Base-by-base conservation (phyloP, 352 stramenopile species). In the Phytophthora fragariae region DNA sequence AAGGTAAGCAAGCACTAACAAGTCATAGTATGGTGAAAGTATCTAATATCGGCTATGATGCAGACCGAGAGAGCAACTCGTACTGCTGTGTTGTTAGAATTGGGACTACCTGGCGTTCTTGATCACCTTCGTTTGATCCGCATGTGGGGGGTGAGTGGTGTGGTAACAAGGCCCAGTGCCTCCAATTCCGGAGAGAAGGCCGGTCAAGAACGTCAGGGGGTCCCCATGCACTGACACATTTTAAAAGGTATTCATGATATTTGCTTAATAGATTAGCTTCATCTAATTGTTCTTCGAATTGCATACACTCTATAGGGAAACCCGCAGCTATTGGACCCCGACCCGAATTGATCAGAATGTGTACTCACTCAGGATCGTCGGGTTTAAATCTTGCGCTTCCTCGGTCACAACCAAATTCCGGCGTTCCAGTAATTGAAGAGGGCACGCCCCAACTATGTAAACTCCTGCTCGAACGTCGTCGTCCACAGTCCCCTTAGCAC, bases 141-240 rank as follows among this genome's bases (percentile, higher is more conserved):
- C 63, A 70, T 70, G 54, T 70, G 24, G 24, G 39, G 61, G 39
- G 53, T 57, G 53, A 57, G 62, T 5, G 53, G 54, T 57, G 44
- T 58, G 29, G 64, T 65, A 70, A 70, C n/a, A 70, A 59, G 62
- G 19, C 55, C 64, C 64, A 65, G 64, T 70, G 44, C 46, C 33
- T n/a, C 55, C 44, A 60, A 70, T 60, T 55, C 64, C 64, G 44
- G 29, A 58, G 64, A 70, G 64, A 70, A 33, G 55, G 31, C 1
- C 17, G 44, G 44, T 14, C 17, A 52, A 24, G 44, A 52, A 24
- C 39, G 24, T 52, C 35, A 15, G 24, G 8, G 29, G 49, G 39
- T 41, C 31, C 53, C 44, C 44, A 52, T 52, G 44, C 44, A 52
- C 41, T 27, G 8, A n/a, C 2, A 44, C 5, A 55, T 5, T 53